Base-by-base conservation (phyloP, 805 yeast species). In the Babjeviella inositovora region DNA sequence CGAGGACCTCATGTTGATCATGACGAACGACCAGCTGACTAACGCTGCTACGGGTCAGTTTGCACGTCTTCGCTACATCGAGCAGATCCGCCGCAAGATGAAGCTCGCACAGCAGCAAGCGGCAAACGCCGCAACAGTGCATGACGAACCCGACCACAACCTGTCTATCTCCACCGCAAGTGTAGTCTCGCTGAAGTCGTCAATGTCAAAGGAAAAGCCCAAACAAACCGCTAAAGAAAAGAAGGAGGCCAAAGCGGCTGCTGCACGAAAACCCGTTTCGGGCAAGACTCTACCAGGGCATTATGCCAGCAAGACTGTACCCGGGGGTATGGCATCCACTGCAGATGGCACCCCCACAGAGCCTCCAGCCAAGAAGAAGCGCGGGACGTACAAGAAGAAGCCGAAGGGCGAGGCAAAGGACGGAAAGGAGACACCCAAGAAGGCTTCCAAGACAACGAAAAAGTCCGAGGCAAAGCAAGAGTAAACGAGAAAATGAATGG, bases 121-220 rank as follows among this genome's bases (percentile, higher is more conserved):
- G 11, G 18, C 22, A 15, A 24, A 28, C 19, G 32, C 32, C 10
- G 22, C 28, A 18, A 28, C 26, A 11, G 23, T 31, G 11, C 24
- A 47, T 28, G 53, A 49, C 28, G 43, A 51, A 29, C 53, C 46
- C 27, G 43, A 43, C 22, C 57, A 38, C 15, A 34, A 32, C 2
- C 41, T 50, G 20, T 27, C 41, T 27, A 53, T 49, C 2, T 44
- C 50, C 0, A 57, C 53, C 7, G 38, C 43, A 2, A 52, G 49
- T 18, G 45, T 54, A 2, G 54, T 60, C 6, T 53, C 64, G 6
- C 60, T 55, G 21, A 93, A 84, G 45, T 90, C 90, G 45, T 68
- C 80, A 60, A 66, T 97, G 32, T 53, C 87, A 24, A 62, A 93
- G 32, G 97, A 87, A 44, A 90, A 77, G 47, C 70, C 79, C 50